Conservation (phyloP, 2,329 filamentous ascomycete species). For the Phaeomoniella chlamydospora region DNA sequence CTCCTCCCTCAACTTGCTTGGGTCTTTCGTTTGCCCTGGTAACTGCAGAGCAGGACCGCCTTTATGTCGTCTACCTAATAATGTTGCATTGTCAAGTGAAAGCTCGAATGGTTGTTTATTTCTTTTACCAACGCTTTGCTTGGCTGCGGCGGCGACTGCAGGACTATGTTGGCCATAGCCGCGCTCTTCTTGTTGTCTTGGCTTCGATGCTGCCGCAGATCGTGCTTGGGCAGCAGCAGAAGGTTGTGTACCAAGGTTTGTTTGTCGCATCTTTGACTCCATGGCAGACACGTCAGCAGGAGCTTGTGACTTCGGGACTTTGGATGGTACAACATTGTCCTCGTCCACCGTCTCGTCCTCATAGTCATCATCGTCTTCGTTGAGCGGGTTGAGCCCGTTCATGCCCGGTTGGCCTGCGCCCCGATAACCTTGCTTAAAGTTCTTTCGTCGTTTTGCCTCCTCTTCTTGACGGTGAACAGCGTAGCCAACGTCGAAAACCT, state of each 20-base stretch:
- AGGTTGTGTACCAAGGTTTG: slow-evolving; percentile 49
- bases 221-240: slow-evolving; percentile 49
- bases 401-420: slow-evolving; percentile 41
- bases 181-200: slow-evolving; percentile 35
- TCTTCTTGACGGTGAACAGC: slow-evolving; percentile 95
- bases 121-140: slow-evolving; percentile 59
- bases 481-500: slow-evolving; percentile 97
- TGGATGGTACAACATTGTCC: slow-evolving; percentile 30
- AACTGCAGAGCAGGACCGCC: slow-evolving; percentile 2
- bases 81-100: slow-evolving; percentile 76
- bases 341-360: slow-evolving; percentile 55
- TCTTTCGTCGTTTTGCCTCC: slow-evolving; percentile 80
- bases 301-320: slow-evolving; percentile 52
- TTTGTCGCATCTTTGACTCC: slow-evolving; percentile 75
- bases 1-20: slow-evolving; percentile 12
- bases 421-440: slow-evolving; percentile 57
- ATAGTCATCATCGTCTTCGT: slow-evolving; percentile 49
- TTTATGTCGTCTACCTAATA: slow-evolving; percentile 54
- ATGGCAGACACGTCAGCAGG: slow-evolving; percentile 52
- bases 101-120: slow-evolving; percentile 82
- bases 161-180: slow-evolving; percentile 87
- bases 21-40: slow-evolving; percentile 2
- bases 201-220: slow-evolving; percentile 25
- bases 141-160: slow-evolving; percentile 67
- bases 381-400: slow-evolving; percentile 48